phyloP scores from a whole-genome alignment of 2,329 filamentous ascomycete species.

The Colletotrichum sp. region DNA sequence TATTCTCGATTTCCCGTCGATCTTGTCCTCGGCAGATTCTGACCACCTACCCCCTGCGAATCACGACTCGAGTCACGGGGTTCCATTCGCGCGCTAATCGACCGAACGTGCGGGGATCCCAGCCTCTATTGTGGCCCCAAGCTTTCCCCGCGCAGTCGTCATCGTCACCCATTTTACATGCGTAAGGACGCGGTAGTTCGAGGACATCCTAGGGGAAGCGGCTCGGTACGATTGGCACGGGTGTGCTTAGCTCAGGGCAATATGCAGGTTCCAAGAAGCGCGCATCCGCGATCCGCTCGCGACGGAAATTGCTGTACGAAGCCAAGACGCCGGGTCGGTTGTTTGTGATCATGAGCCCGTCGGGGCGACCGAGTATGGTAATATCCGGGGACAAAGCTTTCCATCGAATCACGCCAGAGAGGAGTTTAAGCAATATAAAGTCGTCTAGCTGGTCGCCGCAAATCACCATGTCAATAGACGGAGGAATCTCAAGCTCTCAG shows the following conservation, averaged over 20 bases:
- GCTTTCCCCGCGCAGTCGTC: not conserved
- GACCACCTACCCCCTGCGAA: not conserved
- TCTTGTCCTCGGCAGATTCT: not conserved
- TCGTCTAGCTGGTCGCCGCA: not conserved
- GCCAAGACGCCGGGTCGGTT: not conserved
- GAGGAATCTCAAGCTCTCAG: not conserved
- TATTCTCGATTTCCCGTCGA: not conserved
- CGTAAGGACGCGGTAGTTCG: not conserved
- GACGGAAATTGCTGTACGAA: not conserved
- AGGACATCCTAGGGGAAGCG: not conserved
- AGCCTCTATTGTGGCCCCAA: not conserved
- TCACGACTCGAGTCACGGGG: not conserved
- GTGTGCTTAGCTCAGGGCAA: not conserved
- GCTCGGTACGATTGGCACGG: slow-evolving; percentile 1
- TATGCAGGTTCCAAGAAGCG: not conserved
- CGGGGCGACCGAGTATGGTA: not conserved
- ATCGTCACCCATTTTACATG: not conserved
- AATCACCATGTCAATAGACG: not conserved
- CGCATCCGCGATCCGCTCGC: not conserved
- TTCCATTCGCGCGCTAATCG: slow-evolving; percentile 8
- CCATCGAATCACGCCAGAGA: not conserved
- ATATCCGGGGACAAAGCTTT: not conserved
- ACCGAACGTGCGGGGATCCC: slow-evolving; percentile 7
- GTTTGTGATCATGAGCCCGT: not conserved
- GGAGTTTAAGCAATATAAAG: not conserved